phyloP scores from a whole-genome alignment of 305 asterid genomes.

The Solanum hybrid region DNA sequence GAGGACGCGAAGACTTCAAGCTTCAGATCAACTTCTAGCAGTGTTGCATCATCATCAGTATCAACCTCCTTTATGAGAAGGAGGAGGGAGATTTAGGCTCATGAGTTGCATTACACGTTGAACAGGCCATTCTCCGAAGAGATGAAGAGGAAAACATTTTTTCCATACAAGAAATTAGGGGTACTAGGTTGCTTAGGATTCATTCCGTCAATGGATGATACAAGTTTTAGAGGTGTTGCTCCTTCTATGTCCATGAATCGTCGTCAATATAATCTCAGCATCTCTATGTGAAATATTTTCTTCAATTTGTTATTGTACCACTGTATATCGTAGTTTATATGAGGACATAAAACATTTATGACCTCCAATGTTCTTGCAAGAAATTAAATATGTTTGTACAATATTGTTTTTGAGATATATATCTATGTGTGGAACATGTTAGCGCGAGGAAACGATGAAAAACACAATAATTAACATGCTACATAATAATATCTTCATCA shows the following conservation, averaged over 20 bases:
- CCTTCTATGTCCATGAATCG: slow-evolving; percentile 19
- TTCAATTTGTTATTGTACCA: not conserved
- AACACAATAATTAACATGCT: not conserved
- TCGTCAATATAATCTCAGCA: not conserved
- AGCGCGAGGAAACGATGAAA: not conserved
- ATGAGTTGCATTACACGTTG: slow-evolving; percentile 50
- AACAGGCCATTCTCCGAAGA: slow-evolving; percentile 50
- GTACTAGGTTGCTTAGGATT: slow-evolving; percentile 45
- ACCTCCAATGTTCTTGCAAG: not conserved
- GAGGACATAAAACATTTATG: not conserved
- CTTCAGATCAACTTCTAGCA: slow-evolving; percentile 40
- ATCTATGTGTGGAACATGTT: not conserved
- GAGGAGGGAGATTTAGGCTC: slow-evolving; percentile 36
- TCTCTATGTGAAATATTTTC: not conserved
- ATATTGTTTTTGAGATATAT: not conserved
- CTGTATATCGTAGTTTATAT: not conserved
- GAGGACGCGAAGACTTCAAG: slow-evolving; percentile 36
- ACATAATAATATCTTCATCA: too few species aligned
- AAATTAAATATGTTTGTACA: not conserved
- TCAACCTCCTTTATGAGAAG: slow-evolving; percentile 30
- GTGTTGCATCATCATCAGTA: slow-evolving; percentile 35
- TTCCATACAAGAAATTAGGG: slow-evolving; percentile 46
- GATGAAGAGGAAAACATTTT: slow-evolving; percentile 58
- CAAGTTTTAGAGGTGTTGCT: slow-evolving; percentile 20
- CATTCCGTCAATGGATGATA: slow-evolving; percentile 8